phyloP scores from a whole-genome alignment of 305 asterid genomes.

The Andrographis paniculata region DNA sequence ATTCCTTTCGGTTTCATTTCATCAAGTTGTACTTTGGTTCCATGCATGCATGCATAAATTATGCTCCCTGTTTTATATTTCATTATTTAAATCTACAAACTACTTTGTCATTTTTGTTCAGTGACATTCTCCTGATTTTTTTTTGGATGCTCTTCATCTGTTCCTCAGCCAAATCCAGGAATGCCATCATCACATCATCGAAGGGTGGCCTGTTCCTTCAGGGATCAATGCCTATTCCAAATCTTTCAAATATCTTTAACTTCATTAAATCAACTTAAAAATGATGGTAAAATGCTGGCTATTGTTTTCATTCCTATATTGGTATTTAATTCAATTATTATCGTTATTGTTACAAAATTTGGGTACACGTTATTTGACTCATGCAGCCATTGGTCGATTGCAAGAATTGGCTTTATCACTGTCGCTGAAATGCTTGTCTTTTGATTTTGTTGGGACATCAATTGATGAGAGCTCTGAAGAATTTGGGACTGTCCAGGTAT shows the following conservation, averaged over 20 bases:
- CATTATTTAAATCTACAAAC: slow-evolving; percentile 2
- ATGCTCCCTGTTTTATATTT: slow-evolving; percentile 7
- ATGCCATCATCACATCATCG: slow-evolving; percentile 94
- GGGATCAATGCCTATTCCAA: slow-evolving; percentile 89
- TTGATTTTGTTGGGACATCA: slow-evolving; percentile 94
- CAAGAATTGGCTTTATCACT: slow-evolving; percentile 89
- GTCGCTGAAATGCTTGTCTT: slow-evolving; percentile 86
- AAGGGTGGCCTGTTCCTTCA: slow-evolving; percentile 84
- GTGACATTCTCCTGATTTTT: slow-evolving; percentile 20
- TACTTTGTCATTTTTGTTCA: slow-evolving; percentile 10
- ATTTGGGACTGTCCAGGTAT: slow-evolving; percentile 95
- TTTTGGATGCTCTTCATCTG: slow-evolving; percentile 21
- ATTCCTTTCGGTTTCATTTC: slow-evolving; percentile 11
- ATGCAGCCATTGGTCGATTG: slow-evolving; percentile 63
- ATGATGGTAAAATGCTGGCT: slow-evolving; percentile 56
- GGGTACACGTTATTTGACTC: too few species aligned
- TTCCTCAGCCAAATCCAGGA: slow-evolving; percentile 80
- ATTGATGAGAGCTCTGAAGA: slow-evolving; percentile 98
- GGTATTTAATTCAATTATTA: background rate
- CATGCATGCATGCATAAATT: slow-evolving; percentile 1
- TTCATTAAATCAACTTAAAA: slow-evolving; percentile 78
- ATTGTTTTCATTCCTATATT: slow-evolving; percentile 12
- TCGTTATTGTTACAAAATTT: slow-evolving; percentile 7
- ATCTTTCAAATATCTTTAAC: slow-evolving; percentile 92
- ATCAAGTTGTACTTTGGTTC: slow-evolving; percentile 14